phyloP scores from a whole-genome alignment of 768 basidiomycete species.

The Termitomyces sp. region DNA sequence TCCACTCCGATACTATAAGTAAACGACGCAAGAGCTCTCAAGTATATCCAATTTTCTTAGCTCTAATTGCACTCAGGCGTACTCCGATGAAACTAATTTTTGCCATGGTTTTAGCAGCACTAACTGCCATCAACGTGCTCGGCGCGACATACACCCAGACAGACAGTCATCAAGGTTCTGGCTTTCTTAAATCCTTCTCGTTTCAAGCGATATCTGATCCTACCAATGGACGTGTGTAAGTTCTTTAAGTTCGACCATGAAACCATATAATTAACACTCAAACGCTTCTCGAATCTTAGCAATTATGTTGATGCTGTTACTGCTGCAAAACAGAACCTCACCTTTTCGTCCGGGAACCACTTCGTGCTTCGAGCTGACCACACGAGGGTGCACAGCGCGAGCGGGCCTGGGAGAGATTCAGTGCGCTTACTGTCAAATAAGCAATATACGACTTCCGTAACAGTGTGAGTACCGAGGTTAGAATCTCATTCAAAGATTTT shows the following conservation, averaged over 20 bases:
- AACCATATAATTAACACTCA: not conserved
- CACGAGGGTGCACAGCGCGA: constrained; percentile 42
- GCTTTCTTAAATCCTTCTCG: constrained; percentile 50
- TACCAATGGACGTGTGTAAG: constrained; percentile 64
- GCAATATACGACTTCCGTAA: constrained; percentile 48
- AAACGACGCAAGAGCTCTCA: no score
- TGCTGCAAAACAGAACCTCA: constrained; percentile 53
- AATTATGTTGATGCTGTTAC: constrained; percentile 30
- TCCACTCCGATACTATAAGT: not conserved
- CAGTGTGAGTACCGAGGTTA: constrained; percentile 34
- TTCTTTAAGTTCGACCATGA: not conserved
- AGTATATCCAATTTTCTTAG: not conserved
- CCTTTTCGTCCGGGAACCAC: constrained; percentile 47
- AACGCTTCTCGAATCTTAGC: not conserved
- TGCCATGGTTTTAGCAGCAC: not conserved
- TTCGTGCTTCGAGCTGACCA: constrained; percentile 58
- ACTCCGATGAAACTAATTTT: not conserved
- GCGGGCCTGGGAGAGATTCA: constrained; percentile 56
- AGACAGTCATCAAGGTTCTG: constrained; percentile 42
- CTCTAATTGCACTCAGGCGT: not conserved
- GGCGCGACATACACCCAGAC: constrained; percentile 44
- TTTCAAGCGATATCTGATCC: constrained; percentile 54
- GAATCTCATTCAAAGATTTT: not conserved
- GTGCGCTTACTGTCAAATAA: constrained; percentile 56
- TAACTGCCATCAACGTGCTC: constrained; percentile 22